phyloP scores from a whole-genome alignment of 1,284 basidiomycete genomes.

The Phellopilus nigrolimitatus region DNA sequence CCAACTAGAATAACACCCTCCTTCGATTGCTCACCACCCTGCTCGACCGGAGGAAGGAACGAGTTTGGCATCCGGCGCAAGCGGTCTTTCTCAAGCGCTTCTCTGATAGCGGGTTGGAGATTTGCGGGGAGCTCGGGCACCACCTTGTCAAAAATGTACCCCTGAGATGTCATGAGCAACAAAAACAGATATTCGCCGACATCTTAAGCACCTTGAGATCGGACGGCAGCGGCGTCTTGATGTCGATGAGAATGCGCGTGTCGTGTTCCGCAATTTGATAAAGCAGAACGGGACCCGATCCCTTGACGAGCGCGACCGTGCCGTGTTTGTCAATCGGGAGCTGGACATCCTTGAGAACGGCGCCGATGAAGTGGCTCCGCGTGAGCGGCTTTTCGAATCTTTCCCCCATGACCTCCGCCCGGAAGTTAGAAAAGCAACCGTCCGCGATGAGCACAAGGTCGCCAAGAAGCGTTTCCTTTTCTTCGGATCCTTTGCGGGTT shows the following conservation, averaged over 20 bases:
- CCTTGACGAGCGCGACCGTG: slow-evolving; percentile 75
- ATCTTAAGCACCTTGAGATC: slow-evolving; percentile 63
- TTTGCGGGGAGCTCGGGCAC: slow-evolving; percentile 74
- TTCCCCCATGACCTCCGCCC: slow-evolving; percentile 49
- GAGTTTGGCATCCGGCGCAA: slow-evolving; percentile 94
- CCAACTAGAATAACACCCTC: slow-evolving; percentile 86
- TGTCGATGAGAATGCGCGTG: slow-evolving; percentile 91
- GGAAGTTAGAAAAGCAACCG: slow-evolving; percentile 91
- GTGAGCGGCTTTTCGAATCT: slow-evolving; percentile 47
- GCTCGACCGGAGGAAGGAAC: slow-evolving; percentile 83
- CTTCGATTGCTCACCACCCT: slow-evolving; percentile 56
- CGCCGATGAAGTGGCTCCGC: slow-evolving; percentile 79
- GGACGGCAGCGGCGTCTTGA: slow-evolving; percentile 81
- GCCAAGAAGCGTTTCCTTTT: slow-evolving; percentile 58
- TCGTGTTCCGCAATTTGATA: slow-evolving; percentile 80
- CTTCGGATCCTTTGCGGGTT: slow-evolving; percentile 34
- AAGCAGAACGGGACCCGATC: slow-evolving; percentile 78
- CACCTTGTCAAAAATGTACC: slow-evolving; percentile 66
- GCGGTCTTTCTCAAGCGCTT: slow-evolving; percentile 65
- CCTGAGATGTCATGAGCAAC: slow-evolving; percentile 34
- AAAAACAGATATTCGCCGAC: slow-evolving; percentile 9
- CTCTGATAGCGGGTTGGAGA: slow-evolving; percentile 58
- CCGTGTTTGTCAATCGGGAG: slow-evolving; percentile 84
- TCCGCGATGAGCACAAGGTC: slow-evolving; percentile 88
- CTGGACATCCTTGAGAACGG: slow-evolving; percentile 69